phyloP scores from a whole-genome alignment of 768 basidiomycete genomes.

The Tricholoma terreum region DNA sequence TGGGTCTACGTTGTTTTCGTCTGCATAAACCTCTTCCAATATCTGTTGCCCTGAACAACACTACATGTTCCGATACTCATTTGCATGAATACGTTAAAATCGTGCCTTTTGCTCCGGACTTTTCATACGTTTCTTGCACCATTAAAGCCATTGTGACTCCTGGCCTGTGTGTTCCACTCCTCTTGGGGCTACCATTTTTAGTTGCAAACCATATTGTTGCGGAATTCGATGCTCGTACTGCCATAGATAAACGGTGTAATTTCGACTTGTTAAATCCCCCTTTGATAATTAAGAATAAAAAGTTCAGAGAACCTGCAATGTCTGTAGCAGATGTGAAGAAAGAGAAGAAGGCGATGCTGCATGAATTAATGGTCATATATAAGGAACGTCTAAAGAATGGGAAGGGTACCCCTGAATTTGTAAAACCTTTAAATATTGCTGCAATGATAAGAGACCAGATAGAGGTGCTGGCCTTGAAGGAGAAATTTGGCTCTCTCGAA shows the following conservation, averaged over 20 bases:
- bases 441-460: background rate
- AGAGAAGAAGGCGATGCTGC: background rate
- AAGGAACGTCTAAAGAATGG: background rate
- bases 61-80: background rate
- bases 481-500: background rate
- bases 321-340: background rate
- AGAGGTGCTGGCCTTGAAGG: background rate
- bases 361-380: background rate
- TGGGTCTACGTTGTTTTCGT: background rate
- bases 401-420: background rate
- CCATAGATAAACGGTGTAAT: conserved; percentile 7
- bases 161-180: conserved; percentile 13
- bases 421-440: background rate
- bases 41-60: background rate
- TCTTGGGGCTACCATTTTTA: conserved; percentile 25
- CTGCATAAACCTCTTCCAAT: background rate
- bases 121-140: background rate
- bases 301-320: background rate
- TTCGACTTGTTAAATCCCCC: conserved; percentile 8
- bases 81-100: background rate
- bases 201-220: conserved; percentile 15
- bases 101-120: background rate
- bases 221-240: conserved; percentile 14
- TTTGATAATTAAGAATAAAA: background rate
- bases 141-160: background rate